A percentile compares a stretch with the other conserved stretches of the same genome.
These are phyloP conservation scores for Pouteria glomerata DNA, from an alignment of 148 eudicot species.

Conservation along the genomic window DNA sequence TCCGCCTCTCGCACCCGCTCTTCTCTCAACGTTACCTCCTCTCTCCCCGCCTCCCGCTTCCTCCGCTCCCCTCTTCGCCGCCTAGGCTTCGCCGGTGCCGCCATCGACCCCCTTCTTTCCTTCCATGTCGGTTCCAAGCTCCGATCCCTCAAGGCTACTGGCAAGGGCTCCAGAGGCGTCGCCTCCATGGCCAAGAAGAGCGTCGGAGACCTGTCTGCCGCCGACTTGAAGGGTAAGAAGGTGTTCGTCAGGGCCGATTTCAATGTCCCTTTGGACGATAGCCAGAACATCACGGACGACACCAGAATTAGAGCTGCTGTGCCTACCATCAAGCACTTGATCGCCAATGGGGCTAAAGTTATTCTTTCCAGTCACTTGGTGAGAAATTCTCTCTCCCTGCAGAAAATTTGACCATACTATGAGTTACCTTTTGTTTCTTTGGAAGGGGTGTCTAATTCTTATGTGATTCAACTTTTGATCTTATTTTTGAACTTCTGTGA, in stretches of 20 bases:
- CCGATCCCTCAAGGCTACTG: constrained; percentile 23
- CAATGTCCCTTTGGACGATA: constrained; percentile 84
- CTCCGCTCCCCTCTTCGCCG: constrained; percentile 45
- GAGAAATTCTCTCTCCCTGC: background rate
- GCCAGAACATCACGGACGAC: constrained; percentile 75
- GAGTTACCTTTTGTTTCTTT: background rate
- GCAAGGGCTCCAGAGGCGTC: constrained; percentile 47
- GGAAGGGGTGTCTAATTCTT: background rate
- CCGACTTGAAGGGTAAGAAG: constrained; percentile 79
- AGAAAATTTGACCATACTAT: background rate
- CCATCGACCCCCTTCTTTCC: constrained; percentile 41
- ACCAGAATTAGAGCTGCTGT: constrained; percentile 88
- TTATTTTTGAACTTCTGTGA: background rate
- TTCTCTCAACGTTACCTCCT: constrained; percentile 9
- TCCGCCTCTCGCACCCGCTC: constrained; percentile 38
- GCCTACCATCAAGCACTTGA: constrained; percentile 74
- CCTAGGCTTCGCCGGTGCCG: constrained; percentile 45
- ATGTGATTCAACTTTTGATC: background rate
- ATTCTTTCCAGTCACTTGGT: constrained; percentile 83
- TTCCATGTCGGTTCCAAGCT: constrained; percentile 51
- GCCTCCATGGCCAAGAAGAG: constrained; percentile 81
- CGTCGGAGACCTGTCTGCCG: constrained; percentile 56
- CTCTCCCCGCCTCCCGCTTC: constrained; percentile 37
- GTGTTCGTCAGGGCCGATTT: constrained; percentile 83
- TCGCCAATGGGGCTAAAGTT: constrained; percentile 66